These are phyloP conservation scores for Areca catechu DNA, from an alignment of 176 grass and related monocot species.

Conservation along the genomic window DNA sequence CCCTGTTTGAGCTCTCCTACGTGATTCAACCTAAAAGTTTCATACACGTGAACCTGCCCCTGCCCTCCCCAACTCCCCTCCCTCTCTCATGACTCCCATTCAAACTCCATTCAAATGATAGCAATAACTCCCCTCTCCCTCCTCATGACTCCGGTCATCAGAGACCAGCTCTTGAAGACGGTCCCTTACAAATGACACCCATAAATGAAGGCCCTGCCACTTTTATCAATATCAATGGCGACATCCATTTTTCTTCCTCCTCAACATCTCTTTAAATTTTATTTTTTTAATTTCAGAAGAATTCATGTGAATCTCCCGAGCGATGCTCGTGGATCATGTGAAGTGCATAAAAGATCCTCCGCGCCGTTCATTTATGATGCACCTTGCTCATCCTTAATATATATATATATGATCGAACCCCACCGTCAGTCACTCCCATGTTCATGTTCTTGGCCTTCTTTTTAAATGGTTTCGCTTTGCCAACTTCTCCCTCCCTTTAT, in stretches of 20 bases:
- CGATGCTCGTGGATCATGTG: constrained; percentile 6
- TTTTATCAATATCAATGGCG: not conserved
- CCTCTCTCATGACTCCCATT: not conserved
- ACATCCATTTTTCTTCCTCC: too few species aligned
- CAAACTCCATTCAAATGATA: constrained; percentile 10
- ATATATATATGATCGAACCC: not conserved
- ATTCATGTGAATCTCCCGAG: constrained; percentile 8
- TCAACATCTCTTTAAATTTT: too few species aligned
- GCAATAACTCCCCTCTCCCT: not conserved
- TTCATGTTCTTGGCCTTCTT: too few species aligned
- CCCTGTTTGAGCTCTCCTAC: too few species aligned
- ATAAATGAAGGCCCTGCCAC: constrained; percentile 11
- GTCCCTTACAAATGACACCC: constrained; percentile 9
- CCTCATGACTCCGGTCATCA: not conserved
- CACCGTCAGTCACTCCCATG: too few species aligned
- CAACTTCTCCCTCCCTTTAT: too few species aligned
- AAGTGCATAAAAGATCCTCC: not conserved
- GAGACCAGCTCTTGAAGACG: not conserved
- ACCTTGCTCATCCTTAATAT: not conserved
- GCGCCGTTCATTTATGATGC: constrained; percentile 1
- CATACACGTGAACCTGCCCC: too few species aligned
- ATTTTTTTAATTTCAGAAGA: not conserved
- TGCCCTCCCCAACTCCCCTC: not conserved
- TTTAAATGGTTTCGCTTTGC: too few species aligned
- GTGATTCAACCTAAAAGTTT: too few species aligned